These are phyloP conservation scores for Ilyonectria robusta DNA, from an alignment of 2,329 filamentous ascomycete genomes.

Conservation along the genomic window DNA sequence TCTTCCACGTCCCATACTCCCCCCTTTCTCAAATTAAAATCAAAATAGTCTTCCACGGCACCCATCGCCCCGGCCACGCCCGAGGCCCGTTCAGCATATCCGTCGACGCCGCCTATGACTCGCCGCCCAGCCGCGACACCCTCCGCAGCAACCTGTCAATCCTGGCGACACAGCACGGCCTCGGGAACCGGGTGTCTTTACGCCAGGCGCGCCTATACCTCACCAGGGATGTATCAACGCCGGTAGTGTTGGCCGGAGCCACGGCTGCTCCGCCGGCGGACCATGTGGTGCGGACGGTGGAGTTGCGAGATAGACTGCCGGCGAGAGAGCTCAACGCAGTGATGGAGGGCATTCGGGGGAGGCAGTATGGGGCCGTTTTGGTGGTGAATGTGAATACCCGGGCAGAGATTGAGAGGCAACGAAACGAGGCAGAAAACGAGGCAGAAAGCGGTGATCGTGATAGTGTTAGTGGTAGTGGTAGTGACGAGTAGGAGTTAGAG, in stretches of 20 bases:
- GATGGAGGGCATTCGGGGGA: slow-evolving; percentile 32
- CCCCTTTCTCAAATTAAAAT: slow-evolving; percentile 20
- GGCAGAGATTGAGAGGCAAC: not conserved
- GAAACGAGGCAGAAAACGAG: not conserved
- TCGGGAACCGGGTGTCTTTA: slow-evolving; percentile 33
- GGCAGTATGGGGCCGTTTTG: slow-evolving; percentile 41
- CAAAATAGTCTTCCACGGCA: slow-evolving; percentile 40
- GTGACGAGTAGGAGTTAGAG: not conserved
- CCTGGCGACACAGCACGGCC: slow-evolving; percentile 29
- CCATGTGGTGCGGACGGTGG: slow-evolving; percentile 48
- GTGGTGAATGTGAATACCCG: slow-evolving; percentile 40
- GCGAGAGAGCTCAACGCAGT: slow-evolving; percentile 45
- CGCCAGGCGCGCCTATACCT: slow-evolving; percentile 36
- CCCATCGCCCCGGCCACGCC: not conserved
- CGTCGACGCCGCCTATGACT: slow-evolving; percentile 34
- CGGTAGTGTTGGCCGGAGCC: slow-evolving; percentile 13
- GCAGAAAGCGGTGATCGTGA: too few species aligned
- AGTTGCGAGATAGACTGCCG: slow-evolving; percentile 45
- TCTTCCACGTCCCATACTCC: not conserved
- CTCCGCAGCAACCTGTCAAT: slow-evolving; percentile 34
- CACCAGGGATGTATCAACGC: slow-evolving; percentile 26
- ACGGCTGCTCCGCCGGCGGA: slow-evolving; percentile 38
- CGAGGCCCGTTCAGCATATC: slow-evolving; percentile 30
- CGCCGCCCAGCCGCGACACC: slow-evolving; percentile 31
- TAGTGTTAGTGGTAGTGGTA: slow-evolving; percentile 4